Evolutionary conservation across 495 filamentous ascomycete genomes (phyloP), one percentile per base, ranked within the genome.

Genomic region (Rhizodiscina lignyota): DNA sequence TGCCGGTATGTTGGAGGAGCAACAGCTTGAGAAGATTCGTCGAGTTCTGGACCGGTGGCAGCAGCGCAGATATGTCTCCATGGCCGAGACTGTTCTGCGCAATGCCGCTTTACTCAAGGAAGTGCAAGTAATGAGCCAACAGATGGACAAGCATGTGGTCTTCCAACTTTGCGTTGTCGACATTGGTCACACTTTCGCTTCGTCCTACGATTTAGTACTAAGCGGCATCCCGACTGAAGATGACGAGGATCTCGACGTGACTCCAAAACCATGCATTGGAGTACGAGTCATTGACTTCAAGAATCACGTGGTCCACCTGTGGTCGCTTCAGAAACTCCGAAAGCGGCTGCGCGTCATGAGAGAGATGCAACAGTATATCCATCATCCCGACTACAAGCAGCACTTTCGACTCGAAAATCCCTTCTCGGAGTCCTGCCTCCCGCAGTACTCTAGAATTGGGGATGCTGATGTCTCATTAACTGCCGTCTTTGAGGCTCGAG

Each of bases 91-190:
- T 11, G 72, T 96, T 20, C 55, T 97, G 18, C 83, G 91, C 44
- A 72, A 91, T 55, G 87, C 87, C 5, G 73, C 79, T 10, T 72
- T 72, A 23, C 57, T 96, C 27, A 97, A 97, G 54, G 89, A 97
- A 53, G 91, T 87, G 3, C 89, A 97, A 52, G 74, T 97, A 33
- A 87, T 97, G 80, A 94, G 91, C 58, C 83, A 93, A 39, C 83
- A 85, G 42, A 81, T 97, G 68, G 84, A 89, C 45, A 89, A 94
- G 58, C 74, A 74, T 43, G 78, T 94, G 12, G 80, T 87, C 22
- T 97, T 97, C 57, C 89, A 97, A 56, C 96, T 94, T 51, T 78
- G 83, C 13, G 72, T 96, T 37, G 71, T 96, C 19, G 85, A 91
- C 41, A 63, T 79, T 45, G 89, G 89, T 1, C 86, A 96, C 46